phyloP scores from a whole-genome alignment of 345 rosid species.

The Lagerstroemia speciosa region DNA sequence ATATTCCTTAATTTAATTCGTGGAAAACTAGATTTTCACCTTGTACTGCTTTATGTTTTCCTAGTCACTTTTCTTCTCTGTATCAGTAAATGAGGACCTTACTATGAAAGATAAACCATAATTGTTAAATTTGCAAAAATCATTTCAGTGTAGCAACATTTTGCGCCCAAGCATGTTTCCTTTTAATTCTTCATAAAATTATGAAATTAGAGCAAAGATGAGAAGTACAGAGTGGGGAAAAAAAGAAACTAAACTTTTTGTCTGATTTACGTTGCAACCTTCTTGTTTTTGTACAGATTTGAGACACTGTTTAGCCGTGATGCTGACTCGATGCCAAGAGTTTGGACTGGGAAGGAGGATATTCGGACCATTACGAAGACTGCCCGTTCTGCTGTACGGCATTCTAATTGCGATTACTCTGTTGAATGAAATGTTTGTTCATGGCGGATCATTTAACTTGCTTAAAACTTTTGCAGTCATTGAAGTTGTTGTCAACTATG shows the following conservation, averaged over 20 bases:
- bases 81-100: no score
- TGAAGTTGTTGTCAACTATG: conserved; percentile 85
- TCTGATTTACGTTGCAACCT: neutral
- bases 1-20: neutral
- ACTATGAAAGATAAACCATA: no score
- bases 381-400: conserved; percentile 80
- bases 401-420: neutral
- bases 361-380: conserved; percentile 83
- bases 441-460: neutral
- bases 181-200: neutral
- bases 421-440: neutral
- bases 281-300: conserved; percentile 45
- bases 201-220: neutral
- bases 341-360: conserved; percentile 99
- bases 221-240: neutral
- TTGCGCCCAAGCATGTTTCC: neutral
- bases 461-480: conserved; percentile 43
- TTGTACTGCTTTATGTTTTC: neutral
- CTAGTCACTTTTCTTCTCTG: neutral
- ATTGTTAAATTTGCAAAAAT: neutral
- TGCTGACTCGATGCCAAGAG: conserved; percentile 95
- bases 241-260: neutral
- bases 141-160: neutral
- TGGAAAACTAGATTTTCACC: neutral
- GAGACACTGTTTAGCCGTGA: conserved; percentile 80